Percentiles rank a stretch among this genome's conserved stretches.
Conservation (phyloP, 257 asterid genomes). For the Datura wrightii region DNA sequence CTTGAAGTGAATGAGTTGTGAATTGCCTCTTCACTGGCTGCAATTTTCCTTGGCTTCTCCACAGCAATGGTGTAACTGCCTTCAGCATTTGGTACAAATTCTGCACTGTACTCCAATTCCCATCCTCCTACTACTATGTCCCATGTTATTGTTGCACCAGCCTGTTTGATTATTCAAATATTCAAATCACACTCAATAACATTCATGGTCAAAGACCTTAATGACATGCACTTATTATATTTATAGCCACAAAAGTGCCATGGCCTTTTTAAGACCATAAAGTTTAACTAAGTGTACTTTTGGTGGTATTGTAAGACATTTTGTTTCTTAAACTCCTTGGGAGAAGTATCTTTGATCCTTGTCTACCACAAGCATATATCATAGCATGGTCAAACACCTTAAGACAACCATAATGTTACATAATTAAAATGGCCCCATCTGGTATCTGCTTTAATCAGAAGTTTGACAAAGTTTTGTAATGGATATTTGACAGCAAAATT, state of each 20-base stretch:
- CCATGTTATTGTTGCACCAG: constrained; percentile 79
- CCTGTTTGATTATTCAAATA: constrained; percentile 38
- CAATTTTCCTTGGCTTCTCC: constrained; percentile 68
- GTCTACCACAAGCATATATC: not conserved
- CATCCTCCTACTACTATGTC: constrained; percentile 93
- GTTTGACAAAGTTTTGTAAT: not conserved
- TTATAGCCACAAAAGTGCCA: too few species aligned
- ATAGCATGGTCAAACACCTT: constrained; percentile 17
- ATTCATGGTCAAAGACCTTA: not conserved
- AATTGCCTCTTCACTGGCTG: constrained; percentile 61
- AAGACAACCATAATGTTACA: not conserved
- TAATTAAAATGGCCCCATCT: not conserved
- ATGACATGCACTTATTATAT: too few species aligned
- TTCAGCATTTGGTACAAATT: constrained; percentile 64
- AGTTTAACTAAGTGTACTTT: too few species aligned
- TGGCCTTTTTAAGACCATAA: too few species aligned
- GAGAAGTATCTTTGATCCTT: not conserved
- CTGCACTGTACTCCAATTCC: constrained; percentile 85
- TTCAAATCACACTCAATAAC: not conserved
- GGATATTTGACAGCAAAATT: not conserved
- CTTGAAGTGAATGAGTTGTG: constrained; percentile 63
- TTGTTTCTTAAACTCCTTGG: too few species aligned
- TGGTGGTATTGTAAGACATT: too few species aligned
- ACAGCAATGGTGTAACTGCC: constrained; percentile 83
- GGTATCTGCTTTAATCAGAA: not conserved